A percentile compares a stretch with the other conserved stretches of the same genome.
These are phyloP conservation scores for Aureobasidium sp. DNA, from an alignment of 2,329 filamentous ascomycete species.

Conservation along the genomic window DNA sequence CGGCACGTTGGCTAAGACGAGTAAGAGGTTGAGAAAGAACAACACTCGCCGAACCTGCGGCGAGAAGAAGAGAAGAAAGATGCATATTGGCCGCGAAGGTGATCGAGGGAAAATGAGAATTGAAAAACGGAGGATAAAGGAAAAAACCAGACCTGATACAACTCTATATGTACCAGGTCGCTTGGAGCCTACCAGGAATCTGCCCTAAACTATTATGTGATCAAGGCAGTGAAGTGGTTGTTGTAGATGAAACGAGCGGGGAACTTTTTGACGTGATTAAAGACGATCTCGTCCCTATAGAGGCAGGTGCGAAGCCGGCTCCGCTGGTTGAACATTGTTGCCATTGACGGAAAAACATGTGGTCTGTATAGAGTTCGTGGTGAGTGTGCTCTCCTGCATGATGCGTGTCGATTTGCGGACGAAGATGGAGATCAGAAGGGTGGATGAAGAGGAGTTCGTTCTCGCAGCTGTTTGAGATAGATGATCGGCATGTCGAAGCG, in stretches of 20 bases:
- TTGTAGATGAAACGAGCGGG: neutral
- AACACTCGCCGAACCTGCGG: neutral
- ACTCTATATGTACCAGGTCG: neutral
- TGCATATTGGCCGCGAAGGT: neutral
- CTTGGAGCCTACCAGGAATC: neutral
- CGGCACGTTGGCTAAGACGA: neutral
- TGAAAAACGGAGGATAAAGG: neutral
- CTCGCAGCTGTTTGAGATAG: too few species aligned
- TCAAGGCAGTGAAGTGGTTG: neutral
- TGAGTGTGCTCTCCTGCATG: neutral
- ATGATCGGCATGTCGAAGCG: too few species aligned
- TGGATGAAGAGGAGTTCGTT: too few species aligned
- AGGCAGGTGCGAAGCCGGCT: neutral
- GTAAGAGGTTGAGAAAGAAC: neutral
- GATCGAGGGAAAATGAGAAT: neutral
- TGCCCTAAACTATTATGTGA: neutral
- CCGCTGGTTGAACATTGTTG: neutral
- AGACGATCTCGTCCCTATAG: neutral
- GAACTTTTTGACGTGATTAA: neutral
- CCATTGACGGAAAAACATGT: neutral
- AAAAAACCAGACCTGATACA: neutral
- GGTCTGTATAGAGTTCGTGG: neutral
- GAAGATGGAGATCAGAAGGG: too few species aligned
- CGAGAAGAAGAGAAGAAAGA: constrained; percentile 1
- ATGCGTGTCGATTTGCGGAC: too few species aligned